Base-by-base conservation (phyloP, 1,139 yeast genomes). In the Spathaspora jeffriesii region DNA sequence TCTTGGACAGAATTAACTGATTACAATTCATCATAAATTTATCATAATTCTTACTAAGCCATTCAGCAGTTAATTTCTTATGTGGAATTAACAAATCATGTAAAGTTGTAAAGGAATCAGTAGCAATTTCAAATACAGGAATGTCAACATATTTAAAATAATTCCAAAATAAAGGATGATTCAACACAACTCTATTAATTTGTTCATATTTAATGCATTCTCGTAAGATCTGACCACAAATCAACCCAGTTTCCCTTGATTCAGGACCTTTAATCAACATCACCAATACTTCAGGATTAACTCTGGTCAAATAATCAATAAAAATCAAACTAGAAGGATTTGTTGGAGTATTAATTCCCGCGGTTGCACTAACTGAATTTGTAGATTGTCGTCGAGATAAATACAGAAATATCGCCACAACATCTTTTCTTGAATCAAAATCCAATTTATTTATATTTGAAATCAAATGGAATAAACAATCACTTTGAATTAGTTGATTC, bases 391-490 rank as follows among this genome's bases (percentile, higher is more conserved):
- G 84, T 58, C 95, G 84, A 52, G 93, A 76, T 45, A 95, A 74
- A 3, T 91, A 83, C 56, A 85, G 81, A 62, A 90, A 91, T 46
- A 93, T 65, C 13, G 81, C 73, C 11, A 83, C 79, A 14, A 90
- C 96, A 58, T 88, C 96, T 61, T 92, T 91, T 49, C 97, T 76
- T 38, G 96, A 82, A 62, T 93, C 98, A 64, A 93, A 92, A 55
- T 90, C 97, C 48, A 93, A 74, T 39, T 77, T 76, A 14, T 71
- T 70, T 50, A 93, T 70, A 57, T 84, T 79, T 32, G 70, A 63
- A 17, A 89, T 73, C 50, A 93, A 67, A 32, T 77, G 73, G 53
- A 78, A 79, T 36, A 93, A 76, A 47, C 88, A 72, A 62, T 91
- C 96, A 0, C 88, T 73, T n/a, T 79, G 63, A 57, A 87, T 86